These are phyloP conservation scores for Skeletonema tropicum DNA, from an alignment of 108 stramenopile species.

Conservation along the genomic window DNA sequence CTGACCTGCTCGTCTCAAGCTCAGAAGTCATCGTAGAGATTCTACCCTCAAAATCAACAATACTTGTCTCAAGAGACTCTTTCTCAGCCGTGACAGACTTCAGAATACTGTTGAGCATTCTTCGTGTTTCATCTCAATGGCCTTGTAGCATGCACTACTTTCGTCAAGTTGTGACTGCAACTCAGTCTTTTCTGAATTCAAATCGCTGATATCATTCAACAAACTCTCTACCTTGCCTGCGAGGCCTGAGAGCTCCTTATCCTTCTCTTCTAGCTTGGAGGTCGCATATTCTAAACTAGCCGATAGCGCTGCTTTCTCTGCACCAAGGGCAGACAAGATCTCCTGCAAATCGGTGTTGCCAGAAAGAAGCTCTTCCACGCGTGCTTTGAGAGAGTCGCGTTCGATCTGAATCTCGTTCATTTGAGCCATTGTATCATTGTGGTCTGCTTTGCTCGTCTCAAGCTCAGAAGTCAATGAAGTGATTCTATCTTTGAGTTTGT, in stretches of 20 bases:
- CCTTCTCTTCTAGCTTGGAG: slow-evolving; percentile 27
- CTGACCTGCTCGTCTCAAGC: background rate
- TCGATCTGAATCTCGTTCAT: background rate
- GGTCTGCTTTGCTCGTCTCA: background rate
- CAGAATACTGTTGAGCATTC: background rate
- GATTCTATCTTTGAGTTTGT: background rate
- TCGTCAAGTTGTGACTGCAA: slow-evolving; percentile 22
- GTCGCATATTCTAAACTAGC: slow-evolving; percentile 23
- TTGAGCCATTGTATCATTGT: background rate
- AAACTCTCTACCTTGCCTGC: background rate
- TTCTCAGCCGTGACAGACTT: background rate
- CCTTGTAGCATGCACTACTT: slow-evolving; percentile 14
- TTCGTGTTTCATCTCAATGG: slow-evolving; percentile 9
- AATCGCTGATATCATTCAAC: slow-evolving; percentile 5
- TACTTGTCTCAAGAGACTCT: background rate
- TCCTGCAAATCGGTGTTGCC: background rate
- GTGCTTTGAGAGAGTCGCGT: background rate
- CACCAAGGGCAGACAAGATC: background rate
- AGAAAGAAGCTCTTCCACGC: background rate
- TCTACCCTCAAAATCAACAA: background rate
- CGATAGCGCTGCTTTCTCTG: background rate
- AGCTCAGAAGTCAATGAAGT: background rate
- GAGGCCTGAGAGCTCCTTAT: slow-evolving; percentile 31
- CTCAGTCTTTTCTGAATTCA: slow-evolving; percentile 8
- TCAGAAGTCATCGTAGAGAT: background rate